phyloP scores from a whole-genome alignment of 768 basidiomycete genomes.

The Daedaleopsis sinensis region DNA sequence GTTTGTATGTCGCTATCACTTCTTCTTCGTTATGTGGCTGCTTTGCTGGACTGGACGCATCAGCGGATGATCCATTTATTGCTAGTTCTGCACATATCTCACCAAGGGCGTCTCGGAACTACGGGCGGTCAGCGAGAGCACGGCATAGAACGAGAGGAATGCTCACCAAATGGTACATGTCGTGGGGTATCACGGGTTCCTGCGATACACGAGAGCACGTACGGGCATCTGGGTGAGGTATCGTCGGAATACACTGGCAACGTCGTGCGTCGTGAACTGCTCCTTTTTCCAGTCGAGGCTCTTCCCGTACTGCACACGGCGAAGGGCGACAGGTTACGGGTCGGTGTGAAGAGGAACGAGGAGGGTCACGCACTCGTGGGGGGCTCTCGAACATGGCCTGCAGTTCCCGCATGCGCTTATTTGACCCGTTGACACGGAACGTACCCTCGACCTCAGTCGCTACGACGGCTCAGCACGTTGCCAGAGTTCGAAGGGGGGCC shows the following conservation, averaged over 20 bases:
- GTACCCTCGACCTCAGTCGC: conserved; percentile 93
- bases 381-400: conserved; percentile 89
- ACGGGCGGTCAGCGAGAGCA: conserved; percentile 20
- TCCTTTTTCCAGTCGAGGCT: conserved; percentile 87
- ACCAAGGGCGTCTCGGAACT: conserved; percentile 87
- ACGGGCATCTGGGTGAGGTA: conserved; percentile 98
- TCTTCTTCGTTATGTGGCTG: conserved; percentile 69
- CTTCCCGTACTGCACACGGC: conserved; percentile 79
- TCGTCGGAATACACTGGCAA: conserved; percentile 93
- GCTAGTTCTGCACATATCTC: conserved; percentile 24
- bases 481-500: not conserved
- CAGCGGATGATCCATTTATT: conserved; percentile 1
- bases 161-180: conserved; percentile 86
- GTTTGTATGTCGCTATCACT: conserved; percentile 79
- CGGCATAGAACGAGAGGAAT: conserved; percentile 3
- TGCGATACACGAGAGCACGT: conserved; percentile 45
- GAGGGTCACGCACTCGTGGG: conserved; percentile 64
- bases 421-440: conserved; percentile 95
- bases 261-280: conserved; percentile 92
- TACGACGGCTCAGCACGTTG: conserved; percentile 26
- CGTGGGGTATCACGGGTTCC: conserved; percentile 95
- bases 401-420: conserved; percentile 93
- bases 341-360: not conserved
- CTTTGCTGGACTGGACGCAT: conserved; percentile 50
- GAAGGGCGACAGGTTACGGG: not conserved